phyloP scores from a whole-genome alignment of 306 rosid genomes.

The Quercus mongolica region DNA sequence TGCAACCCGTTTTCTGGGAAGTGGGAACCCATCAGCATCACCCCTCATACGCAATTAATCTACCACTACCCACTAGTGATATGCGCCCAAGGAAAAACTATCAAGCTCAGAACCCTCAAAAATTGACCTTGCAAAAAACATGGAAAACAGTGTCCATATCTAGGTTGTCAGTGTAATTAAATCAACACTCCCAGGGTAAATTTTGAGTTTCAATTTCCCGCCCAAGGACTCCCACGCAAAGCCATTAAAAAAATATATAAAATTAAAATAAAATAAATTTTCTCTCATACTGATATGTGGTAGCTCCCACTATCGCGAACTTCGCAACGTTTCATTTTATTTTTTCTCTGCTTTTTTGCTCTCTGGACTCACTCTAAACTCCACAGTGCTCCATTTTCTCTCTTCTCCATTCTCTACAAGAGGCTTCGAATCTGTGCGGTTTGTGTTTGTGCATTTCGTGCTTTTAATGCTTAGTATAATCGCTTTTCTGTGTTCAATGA shows the following conservation, averaged over 20 bases:
- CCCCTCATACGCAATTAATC: not conserved
- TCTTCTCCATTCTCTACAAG: not conserved
- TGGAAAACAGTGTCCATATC: not conserved
- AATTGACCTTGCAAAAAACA: not conserved
- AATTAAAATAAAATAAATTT: not conserved
- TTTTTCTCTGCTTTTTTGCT: not conserved
- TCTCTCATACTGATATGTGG: not conserved
- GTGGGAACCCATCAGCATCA: not conserved
- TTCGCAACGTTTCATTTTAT: slow-evolving; percentile 16
- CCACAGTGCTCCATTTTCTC: slow-evolving; percentile 7
- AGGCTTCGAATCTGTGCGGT: not conserved
- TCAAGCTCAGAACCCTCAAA: not conserved
- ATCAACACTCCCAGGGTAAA: slow-evolving; percentile 4
- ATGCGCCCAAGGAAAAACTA: not conserved
- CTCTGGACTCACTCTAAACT: not conserved
- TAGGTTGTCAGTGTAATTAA: slow-evolving; percentile 28
- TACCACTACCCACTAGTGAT: not conserved
- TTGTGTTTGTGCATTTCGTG: not conserved
- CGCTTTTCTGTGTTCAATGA: not conserved
- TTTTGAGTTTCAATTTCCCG: slow-evolving; percentile 43
- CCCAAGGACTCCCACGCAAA: slow-evolving; percentile 24
- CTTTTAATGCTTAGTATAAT: not conserved
- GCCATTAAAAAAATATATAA: not conserved
- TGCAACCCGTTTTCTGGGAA: not conserved
- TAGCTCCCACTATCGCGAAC: not conserved